phyloP scores from a whole-genome alignment of 768 basidiomycete genomes.

The Lactifluus volemus region DNA sequence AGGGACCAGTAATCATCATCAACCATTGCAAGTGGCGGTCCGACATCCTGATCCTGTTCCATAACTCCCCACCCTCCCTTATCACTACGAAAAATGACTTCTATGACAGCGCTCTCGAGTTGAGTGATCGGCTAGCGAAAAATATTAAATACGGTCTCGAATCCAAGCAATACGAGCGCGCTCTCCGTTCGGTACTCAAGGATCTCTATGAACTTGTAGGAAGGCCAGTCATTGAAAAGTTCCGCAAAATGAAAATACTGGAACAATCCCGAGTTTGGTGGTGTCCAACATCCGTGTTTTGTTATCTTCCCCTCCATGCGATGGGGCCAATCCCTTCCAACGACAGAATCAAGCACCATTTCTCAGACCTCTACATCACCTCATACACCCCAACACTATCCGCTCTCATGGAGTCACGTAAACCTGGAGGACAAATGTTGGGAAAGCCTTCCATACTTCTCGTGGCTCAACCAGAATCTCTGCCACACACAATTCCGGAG shows the following conservation, averaged over 20 bases:
- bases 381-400: neutral
- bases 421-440: neutral
- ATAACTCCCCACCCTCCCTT: neutral
- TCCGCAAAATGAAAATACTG: neutral
- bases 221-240: neutral
- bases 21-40: neutral
- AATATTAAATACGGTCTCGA: neutral
- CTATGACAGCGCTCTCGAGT: neutral
- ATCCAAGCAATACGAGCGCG: neutral
- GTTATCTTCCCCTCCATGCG: slow-evolving; percentile 13
- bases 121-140: neutral
- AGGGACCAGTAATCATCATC: slow-evolving; percentile 3
- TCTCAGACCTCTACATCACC: slow-evolving; percentile 1
- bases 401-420: neutral
- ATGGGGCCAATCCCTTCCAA: slow-evolving; percentile 1
- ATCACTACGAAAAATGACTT: neutral
- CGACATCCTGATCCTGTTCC: slow-evolving; percentile 1
- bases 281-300: slow-evolving; percentile 4
- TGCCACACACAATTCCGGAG: neutral
- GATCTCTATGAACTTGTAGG: slow-evolving; percentile 2
- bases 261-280: slow-evolving; percentile 13
- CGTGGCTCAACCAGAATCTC: neutral
- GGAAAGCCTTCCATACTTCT: neutral
- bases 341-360: neutral
- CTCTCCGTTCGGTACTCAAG: neutral